These are phyloP conservation scores for Fallopia convolvulus DNA, from an alignment of 148 eudicot species.

Conservation along the genomic window DNA sequence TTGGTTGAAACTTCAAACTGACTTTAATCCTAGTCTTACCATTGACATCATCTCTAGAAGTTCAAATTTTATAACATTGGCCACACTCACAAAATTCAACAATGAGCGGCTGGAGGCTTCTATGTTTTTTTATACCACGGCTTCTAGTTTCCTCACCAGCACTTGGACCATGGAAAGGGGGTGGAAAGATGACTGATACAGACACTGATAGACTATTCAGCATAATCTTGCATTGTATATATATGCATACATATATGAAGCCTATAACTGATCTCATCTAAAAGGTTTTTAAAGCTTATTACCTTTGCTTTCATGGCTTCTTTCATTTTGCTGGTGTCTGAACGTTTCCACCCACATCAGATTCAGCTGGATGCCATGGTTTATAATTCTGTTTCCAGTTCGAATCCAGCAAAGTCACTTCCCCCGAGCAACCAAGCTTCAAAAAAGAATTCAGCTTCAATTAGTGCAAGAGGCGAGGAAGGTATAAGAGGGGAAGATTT, in stretches of 20 bases:
- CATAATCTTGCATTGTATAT: neutral
- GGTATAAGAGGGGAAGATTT: neutral
- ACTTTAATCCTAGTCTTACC: neutral
- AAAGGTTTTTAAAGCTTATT: neutral
- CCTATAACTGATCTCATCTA: neutral
- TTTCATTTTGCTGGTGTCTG: neutral
- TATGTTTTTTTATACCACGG: neutral
- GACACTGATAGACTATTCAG: neutral
- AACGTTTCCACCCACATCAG: neutral
- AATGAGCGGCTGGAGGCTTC: neutral
- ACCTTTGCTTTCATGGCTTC: conserved; percentile 1
- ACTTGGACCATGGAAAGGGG: neutral
- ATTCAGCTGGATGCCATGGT: neutral
- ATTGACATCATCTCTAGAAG: neutral
- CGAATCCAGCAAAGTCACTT: neutral
- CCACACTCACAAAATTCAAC: neutral
- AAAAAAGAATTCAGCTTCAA: neutral
- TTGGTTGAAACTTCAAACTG: neutral
- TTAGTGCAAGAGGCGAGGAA: neutral
- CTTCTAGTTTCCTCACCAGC: neutral
- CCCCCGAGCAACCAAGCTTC: neutral
- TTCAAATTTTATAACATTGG: neutral
- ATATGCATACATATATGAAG: neutral
- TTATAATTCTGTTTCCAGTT: neutral
- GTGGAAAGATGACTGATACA: neutral